Base-by-base conservation (phyloP, 2,329 filamentous ascomycete genomes). In the Alternaria alternata region DNA sequence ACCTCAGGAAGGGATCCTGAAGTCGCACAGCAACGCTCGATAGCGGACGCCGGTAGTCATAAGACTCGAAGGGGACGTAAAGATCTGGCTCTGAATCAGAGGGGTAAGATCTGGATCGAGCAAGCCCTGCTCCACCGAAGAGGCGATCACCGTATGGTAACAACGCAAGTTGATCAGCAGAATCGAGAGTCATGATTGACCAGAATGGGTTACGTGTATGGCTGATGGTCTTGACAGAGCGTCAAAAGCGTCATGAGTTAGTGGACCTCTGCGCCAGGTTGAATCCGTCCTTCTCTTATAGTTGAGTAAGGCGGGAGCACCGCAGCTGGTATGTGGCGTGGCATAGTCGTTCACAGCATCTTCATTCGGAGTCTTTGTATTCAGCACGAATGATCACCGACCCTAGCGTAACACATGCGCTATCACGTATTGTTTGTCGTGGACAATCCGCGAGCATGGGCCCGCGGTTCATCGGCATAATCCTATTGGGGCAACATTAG, bases 71-170 rank as follows among this genome's bases (percentile, higher is more conserved):
- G 42, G 20, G 58, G 22, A 57, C 12, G 22, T 61, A 63, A 12
- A 62, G 55, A 32, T 69, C 65, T 32, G 65, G 55, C 24, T 71
- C 69, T 3, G 67, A 68, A 34, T 69, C 68, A 8, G 68, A 64
- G 11, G 56, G 49, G 54, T 61, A 66, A 16, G 63, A 59, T 20
- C 43, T 64, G 4, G 51, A 36, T 24, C 22, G 54, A 20, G 47
- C 57, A 16, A 43, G 38, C 18, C 38, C 16, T 39, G 43, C 26
- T 42, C 44, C 61, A 18, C 57, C 58, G 39, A 60, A 22, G 38
- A 59, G 48, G 34, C 49, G 57, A 54, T 65, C 58, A 64, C 43
- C 43, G 42, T 65, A 65, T 18, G 52, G 38, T 16, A 59, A 46
- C 42, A 62, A 62, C 28, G 43, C 32, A 36, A 65, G 54, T 18